These are phyloP conservation scores for Rutstroemia sp. DNA, from an alignment of 2,329 filamentous ascomycete species.

Conservation along the genomic window DNA sequence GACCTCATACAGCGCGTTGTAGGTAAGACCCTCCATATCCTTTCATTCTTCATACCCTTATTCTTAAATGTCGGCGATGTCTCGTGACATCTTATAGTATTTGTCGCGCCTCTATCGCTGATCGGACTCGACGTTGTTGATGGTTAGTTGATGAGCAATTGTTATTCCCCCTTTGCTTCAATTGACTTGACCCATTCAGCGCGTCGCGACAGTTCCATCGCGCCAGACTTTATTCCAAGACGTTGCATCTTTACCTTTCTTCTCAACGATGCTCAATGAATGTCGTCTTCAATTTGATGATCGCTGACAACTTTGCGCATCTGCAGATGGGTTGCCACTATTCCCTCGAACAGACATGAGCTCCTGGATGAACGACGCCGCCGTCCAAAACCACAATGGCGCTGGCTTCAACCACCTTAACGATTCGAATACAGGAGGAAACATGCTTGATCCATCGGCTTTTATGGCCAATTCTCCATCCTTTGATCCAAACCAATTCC, in stretches of 20 bases:
- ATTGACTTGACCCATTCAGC: conserved; percentile 3
- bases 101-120: conserved; percentile 7
- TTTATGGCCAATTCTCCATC: conserved; percentile 54
- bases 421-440: conserved; percentile 47
- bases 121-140: conserved; percentile 1
- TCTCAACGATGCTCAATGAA: conserved; percentile 3
- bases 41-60: conserved; percentile 6
- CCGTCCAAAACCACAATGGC: conserved; percentile 62
- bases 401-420: conserved; percentile 56
- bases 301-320: conserved; percentile 25
- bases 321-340: conserved; percentile 29
- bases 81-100: conserved; percentile 12
- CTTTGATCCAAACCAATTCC: conserved; percentile 48
- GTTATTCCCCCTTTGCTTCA: conserved; percentile 10
- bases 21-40: conserved; percentile 28
- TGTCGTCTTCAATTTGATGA: conserved; percentile 11
- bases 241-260: background rate
- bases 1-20: conserved; percentile 22
- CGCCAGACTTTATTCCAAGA: conserved; percentile 7
- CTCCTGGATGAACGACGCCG: conserved; percentile 65
- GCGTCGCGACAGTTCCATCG: conserved; percentile 8
- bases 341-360: conserved; percentile 52
- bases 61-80: conserved; percentile 8
- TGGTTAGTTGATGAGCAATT: conserved; percentile 12
- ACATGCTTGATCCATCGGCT: conserved; percentile 59